A percentile compares a stretch with the other conserved stretches of the same genome.
phyloP scores from a whole-genome alignment of 2,329 filamentous ascomycete species.

The Davidsoniella virescens region DNA sequence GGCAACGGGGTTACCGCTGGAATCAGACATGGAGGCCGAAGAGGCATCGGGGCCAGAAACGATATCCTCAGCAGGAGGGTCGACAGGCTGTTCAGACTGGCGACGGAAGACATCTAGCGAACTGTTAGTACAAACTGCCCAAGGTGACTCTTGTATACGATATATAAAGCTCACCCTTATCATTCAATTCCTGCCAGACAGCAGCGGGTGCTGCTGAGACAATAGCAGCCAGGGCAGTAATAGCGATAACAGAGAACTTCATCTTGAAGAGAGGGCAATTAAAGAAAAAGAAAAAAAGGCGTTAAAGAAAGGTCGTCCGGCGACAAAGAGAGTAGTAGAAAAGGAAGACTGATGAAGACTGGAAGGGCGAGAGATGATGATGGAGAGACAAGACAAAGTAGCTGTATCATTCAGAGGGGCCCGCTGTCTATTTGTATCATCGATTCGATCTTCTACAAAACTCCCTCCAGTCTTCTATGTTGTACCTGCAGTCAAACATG shows the following conservation, averaged over 20 bases:
- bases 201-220: slow-evolving; percentile 25
- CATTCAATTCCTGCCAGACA: background rate
- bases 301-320: slow-evolving; percentile 11
- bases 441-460: too few relatives aligned
- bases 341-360: slow-evolving; percentile 5
- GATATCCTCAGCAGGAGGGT: slow-evolving; percentile 6
- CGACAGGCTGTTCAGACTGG: slow-evolving; percentile 15
- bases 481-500: too few relatives aligned
- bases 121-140: background rate
- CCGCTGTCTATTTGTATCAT: slow-evolving; percentile 2
- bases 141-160: too few relatives aligned
- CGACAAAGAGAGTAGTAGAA: slow-evolving; percentile 14
- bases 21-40: slow-evolving; percentile 30
- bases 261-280: slow-evolving; percentile 25
- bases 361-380: slow-evolving; percentile 14
- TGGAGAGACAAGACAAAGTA: background rate
- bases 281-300: background rate
- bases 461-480: too few relatives aligned
- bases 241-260: slow-evolving; percentile 33
- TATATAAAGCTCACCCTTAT: background rate
- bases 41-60: slow-evolving; percentile 20
- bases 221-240: slow-evolving; percentile 31
- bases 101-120: slow-evolving; percentile 13
- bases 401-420: slow-evolving; percentile 8
- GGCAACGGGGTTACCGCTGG: slow-evolving; percentile 27